Percentiles rank a stretch among this genome's conserved stretches.
These are phyloP conservation scores for Talaromyces albobiverticillius DNA, from an alignment of 2,329 filamentous ascomycete species.

Conservation along the genomic window DNA sequence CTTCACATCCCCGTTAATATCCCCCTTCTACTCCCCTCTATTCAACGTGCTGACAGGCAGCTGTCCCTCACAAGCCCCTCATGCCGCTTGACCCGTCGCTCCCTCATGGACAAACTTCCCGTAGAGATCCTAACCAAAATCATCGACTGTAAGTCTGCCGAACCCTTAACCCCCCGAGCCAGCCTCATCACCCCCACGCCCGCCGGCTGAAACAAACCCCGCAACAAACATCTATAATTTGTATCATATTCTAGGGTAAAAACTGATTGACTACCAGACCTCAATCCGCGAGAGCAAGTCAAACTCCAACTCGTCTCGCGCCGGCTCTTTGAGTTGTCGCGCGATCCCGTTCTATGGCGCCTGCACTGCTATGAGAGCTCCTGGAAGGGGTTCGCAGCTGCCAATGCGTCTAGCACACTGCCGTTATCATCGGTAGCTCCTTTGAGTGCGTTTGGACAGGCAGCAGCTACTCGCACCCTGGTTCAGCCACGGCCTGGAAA, in stretches of 20 bases:
- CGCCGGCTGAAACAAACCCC: background rate
- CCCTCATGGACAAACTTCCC: conserved; percentile 55
- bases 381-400: conserved; percentile 47
- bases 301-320: conserved; percentile 67
- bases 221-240: too few relatives aligned
- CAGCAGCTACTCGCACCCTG: conserved; percentile 31
- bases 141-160: conserved; percentile 53
- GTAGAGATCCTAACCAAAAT: conserved; percentile 64
- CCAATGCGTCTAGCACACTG: conserved; percentile 44
- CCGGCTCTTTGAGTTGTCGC: conserved; percentile 62
- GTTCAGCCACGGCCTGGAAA: conserved; percentile 28
- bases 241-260: background rate
- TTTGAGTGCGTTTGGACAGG: conserved; percentile 29
- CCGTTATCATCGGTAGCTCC: conserved; percentile 38
- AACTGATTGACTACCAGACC: conserved; percentile 43
- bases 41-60: background rate
- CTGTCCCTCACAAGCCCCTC: conserved; percentile 10
- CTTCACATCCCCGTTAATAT: too few relatives aligned
- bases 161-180: background rate
- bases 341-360: conserved; percentile 77
- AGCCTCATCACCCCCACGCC: background rate
- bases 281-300: conserved; percentile 64
- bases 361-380: conserved; percentile 70
- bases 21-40: background rate
- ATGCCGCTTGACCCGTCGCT: conserved; percentile 10